Evolutionary conservation across 352 stramenopile genomes (phyloP), one percentile per base, ranked within the genome.

Genomic region (Phytophthora palmivora): DNA sequence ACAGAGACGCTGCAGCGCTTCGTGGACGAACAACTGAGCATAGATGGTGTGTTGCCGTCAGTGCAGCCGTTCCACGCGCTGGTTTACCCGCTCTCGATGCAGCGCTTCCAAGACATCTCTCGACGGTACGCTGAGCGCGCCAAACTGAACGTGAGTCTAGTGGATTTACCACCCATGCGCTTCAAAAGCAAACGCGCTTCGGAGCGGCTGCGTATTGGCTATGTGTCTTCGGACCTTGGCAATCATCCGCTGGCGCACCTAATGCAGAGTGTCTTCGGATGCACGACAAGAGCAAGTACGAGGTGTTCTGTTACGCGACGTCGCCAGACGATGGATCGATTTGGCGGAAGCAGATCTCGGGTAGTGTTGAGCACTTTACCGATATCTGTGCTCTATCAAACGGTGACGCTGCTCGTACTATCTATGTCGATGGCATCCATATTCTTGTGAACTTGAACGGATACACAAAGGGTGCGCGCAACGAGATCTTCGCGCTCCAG

Each of bases 21-120:
- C 41, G 52, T 92, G 22, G 80, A 91, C 44, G 72, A 81, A 47
- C 82, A 92, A 68, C 56, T 92, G 11, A 70, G 63, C 22, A 74
- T 58, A 16, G 73, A 87, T 39, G 79, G 74, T 22, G 67, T 85
- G 15, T 58, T 98, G 18, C 94, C 94, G 36, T 94, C 79, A 1
- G 85, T 98, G 15, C 94, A 98, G 71, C 94, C 94, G 5, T 98
- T 98, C 76, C 93, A 98, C 63, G 87, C 89, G 26, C 77, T 98
- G 7, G 87, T 96, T 41, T 98, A 98, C 64, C 91, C 92, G 14
- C 52, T 98, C 24, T 84, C 75, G 22, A 84, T 92, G 70, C 72
- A 87, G 56, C 72, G 78, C n/a, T 89, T 91, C 58, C 75, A 91
- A 37, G 87, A 92, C 38, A 92, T 95, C 28, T 87, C 84, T 7